Base-by-base conservation (phyloP, 495 filamentous ascomycete species). In the Daldinia grandis region DNA sequence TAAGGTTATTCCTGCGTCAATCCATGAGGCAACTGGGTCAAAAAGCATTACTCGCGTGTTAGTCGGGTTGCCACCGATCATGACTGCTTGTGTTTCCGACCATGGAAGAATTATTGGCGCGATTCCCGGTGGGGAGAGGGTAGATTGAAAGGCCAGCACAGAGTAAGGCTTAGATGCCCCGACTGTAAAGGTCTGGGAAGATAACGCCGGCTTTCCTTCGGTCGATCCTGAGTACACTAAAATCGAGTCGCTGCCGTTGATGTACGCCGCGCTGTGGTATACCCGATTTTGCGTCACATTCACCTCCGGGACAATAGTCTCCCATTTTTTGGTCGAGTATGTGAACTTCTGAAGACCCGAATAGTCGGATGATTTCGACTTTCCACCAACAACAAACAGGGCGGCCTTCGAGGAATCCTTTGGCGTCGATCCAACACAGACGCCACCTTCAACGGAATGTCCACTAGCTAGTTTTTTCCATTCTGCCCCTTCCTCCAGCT, bases 321-420 rank as follows among this genome's bases (percentile, higher is more conserved):
- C 85, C 95, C 95, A 99, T 72, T 84, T 87, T 59, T 87, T 80
- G 50, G 88, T 86, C n/a, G 85, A 80, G 76, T 97, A 98, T 0
- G 87, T 88, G 74, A 88, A 99, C 66, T 91, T 87, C 74, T 97
- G 94, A 27, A 99, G 76, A n/a, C 95, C 95, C 30, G 85, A 76
- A 73, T 93, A 96, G 30, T 86, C 81, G 4, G 73, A 76, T 19
- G 80, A 75, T 10, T 80, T 79, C 15, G 83, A 80, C 51, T 84
- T 85, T 35, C 95, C 95, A 47, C 95, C 95, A 49, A 99, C 88
- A 62, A 99, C 85, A 70, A 92, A 98, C 12, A 99, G 84, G 7
- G 87, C 89, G n/a, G 84, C 82, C 10, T 77, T 75, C 50, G 80
- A 77, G 9, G 75, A 50, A 67, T 88, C 81, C 35, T 88, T 79